phyloP scores from a whole-genome alignment of 768 basidiomycete species.

The Russula foetens region DNA sequence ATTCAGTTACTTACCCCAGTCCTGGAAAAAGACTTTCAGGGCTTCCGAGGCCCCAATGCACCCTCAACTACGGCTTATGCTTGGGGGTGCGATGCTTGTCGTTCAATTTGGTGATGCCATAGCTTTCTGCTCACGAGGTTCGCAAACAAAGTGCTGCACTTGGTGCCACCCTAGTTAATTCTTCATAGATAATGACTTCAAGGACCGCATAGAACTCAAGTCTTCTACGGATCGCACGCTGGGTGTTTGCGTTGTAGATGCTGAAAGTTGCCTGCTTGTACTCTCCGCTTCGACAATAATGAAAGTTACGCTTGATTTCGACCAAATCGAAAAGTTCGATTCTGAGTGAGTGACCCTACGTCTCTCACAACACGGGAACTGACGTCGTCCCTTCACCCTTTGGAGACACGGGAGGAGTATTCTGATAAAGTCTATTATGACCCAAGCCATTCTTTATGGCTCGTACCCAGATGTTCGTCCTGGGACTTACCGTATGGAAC shows the following conservation, averaged over 20 bases:
- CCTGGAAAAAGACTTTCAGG: slow-evolving; percentile 42
- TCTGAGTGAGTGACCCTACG: slow-evolving; percentile 42
- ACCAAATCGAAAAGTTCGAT: slow-evolving; percentile 52
- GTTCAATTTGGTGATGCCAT: slow-evolving; percentile 75
- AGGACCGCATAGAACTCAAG: slow-evolving; percentile 66
- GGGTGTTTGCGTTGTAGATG: slow-evolving; percentile 53
- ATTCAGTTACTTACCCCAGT: not conserved
- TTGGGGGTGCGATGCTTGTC: slow-evolving; percentile 49
- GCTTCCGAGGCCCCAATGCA: slow-evolving; percentile 60
- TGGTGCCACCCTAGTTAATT: not conserved
- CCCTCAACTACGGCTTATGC: slow-evolving; percentile 54
- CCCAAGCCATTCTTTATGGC: slow-evolving; percentile 75
- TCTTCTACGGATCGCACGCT: slow-evolving; percentile 58
- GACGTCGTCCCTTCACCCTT: not conserved
- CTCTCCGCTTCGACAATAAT: slow-evolving; percentile 66
- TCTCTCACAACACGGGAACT: not conserved
- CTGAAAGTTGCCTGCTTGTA: slow-evolving; percentile 44
- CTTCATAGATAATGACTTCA: slow-evolving; percentile 54
- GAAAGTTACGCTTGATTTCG: slow-evolving; percentile 53
- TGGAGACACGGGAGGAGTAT: slow-evolving; percentile 53
- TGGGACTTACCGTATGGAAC: not conserved
- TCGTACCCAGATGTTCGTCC: slow-evolving; percentile 48
- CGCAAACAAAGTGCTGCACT: not conserved
- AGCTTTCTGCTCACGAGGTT: slow-evolving; percentile 62
- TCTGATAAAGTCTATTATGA: slow-evolving; percentile 72